Conservation (phyloP, 495 filamentous ascomycete species). For the Penicillium turbatum region DNA sequence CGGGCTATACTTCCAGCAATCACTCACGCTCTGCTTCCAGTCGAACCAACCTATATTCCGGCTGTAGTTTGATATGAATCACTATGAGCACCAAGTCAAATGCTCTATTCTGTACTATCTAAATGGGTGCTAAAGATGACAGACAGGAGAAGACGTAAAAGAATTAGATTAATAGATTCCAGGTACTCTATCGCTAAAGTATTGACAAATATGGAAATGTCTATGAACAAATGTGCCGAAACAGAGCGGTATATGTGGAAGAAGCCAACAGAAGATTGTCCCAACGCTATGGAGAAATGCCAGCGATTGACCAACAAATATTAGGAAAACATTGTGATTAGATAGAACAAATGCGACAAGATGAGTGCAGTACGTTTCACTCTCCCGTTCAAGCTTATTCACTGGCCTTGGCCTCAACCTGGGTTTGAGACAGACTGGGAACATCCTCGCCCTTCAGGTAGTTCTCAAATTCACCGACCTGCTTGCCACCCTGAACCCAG, state of each 20-base stretch:
- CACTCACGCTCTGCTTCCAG: too few species aligned
- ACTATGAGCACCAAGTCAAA: too few species aligned
- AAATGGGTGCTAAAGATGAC: not conserved
- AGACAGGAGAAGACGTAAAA: not conserved
- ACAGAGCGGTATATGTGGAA: not conserved
- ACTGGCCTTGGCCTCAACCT: constrained; percentile 3
- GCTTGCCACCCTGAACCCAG: constrained; percentile 75
- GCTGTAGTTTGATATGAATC: too few species aligned
- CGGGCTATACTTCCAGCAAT: too few species aligned
- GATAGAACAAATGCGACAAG: not conserved
- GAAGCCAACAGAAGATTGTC: not conserved
- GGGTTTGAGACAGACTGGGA: constrained; percentile 31
- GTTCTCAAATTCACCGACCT: constrained; percentile 76
- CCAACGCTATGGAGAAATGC: not conserved
- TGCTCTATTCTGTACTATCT: constrained; percentile 5
- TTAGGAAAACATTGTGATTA: not conserved
- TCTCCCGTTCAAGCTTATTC: not conserved
- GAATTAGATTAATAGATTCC: not conserved
- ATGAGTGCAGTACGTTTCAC: not conserved
- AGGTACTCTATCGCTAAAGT: constrained; percentile 5
- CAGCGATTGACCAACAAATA: not conserved
- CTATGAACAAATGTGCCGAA: constrained; percentile 1
- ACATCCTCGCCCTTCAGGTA: constrained; percentile 65
- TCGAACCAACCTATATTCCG: too few species aligned
- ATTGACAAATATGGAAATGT: constrained; percentile 3